Evolutionary conservation across 805 yeast species (phyloP).

Genomic region (Wickerhamiella nectarea): DNA sequence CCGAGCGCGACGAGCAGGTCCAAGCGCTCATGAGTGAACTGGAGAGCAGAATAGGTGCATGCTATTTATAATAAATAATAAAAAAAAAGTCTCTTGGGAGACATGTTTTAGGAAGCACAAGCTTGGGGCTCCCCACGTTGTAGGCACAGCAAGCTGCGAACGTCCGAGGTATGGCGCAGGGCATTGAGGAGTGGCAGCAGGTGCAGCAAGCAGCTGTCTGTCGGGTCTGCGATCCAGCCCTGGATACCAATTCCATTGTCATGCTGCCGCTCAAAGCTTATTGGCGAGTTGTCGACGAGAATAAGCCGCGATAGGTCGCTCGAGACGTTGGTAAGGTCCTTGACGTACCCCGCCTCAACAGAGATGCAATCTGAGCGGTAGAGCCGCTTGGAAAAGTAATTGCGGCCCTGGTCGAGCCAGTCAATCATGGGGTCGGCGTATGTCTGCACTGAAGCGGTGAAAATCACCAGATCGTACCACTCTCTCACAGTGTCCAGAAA

Average conservation of each 20-base stretch:
- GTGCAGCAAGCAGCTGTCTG: constrained; percentile 69
- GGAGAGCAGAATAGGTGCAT: not conserved
- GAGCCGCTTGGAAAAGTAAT: constrained; percentile 43
- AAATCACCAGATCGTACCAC: constrained; percentile 83
- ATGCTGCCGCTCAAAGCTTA: constrained; percentile 70
- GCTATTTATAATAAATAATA: too few species aligned
- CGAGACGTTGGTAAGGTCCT: constrained; percentile 43
- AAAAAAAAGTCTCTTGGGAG: too few species aligned
- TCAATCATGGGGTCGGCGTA: constrained; percentile 96
- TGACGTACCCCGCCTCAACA: constrained; percentile 65
- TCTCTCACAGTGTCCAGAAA: constrained; percentile 63
- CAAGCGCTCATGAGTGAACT: constrained; percentile 12
- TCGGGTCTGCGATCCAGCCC: constrained; percentile 97
- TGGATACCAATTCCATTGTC: constrained; percentile 86
- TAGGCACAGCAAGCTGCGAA: constrained; percentile 59
- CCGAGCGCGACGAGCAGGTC: constrained; percentile 28
- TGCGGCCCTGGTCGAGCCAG: constrained; percentile 52
- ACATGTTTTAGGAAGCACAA: too few species aligned
- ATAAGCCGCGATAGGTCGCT: constrained; percentile 55
- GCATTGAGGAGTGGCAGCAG: constrained; percentile 68
- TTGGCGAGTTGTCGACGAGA: constrained; percentile 86
- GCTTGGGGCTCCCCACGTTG: constrained; percentile 44
- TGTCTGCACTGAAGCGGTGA: constrained; percentile 88
- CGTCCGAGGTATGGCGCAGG: constrained; percentile 70
- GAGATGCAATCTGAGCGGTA: constrained; percentile 70